Evolutionary conservation across 2,329 filamentous ascomycete genomes (phyloP), one percentile per base, ranked within the genome.

Genomic region (Incumbomyces lentus): DNA sequence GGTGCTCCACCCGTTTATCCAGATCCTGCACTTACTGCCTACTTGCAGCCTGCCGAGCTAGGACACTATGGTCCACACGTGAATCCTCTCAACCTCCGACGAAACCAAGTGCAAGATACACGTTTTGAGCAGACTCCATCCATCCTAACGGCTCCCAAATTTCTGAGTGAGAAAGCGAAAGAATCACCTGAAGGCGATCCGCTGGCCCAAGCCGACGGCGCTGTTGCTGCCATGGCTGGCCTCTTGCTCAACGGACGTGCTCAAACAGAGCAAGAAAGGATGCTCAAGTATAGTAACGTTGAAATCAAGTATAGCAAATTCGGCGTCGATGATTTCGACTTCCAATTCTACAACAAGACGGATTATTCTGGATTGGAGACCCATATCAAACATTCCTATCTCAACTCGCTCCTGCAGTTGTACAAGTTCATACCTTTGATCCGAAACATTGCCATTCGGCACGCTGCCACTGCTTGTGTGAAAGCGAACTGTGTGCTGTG

Each of bases 241-340:
- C 70, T 78, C 46, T 81, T 84, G 46, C 70, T 90, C 2, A 82
- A 85, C 51, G 56, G 53, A 4, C 45, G 53, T 47, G 74, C 72
- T 34, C 82, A 83, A 53, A 77, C 83, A 47, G 84, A 86, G 53
- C 79, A 84, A 34, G 88, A 95, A 47, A 84, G 92, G 3, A 84
- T 90, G 17, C 77, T 85, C 7, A 86, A 92, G 70, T 98, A 98
- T 64, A 82, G 85, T 53, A 89, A 88, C 58, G 85, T 95, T 10
- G 90, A 96, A 64, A 98, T 98, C 68, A 95, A 95, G 63, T 98
- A 96, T 70, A 95, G 90, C 72, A 93, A 88, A 62, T 98, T 95
- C 64, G 92, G 92, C 16, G 88, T 98, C n/a, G 90, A 96, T 59
- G 93, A 98, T 64, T 98, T 98, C 63, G 92, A 98, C 64, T 98